phyloP scores from a whole-genome alignment of 257 asterid species.

The Jaltomata sinuosa region DNA sequence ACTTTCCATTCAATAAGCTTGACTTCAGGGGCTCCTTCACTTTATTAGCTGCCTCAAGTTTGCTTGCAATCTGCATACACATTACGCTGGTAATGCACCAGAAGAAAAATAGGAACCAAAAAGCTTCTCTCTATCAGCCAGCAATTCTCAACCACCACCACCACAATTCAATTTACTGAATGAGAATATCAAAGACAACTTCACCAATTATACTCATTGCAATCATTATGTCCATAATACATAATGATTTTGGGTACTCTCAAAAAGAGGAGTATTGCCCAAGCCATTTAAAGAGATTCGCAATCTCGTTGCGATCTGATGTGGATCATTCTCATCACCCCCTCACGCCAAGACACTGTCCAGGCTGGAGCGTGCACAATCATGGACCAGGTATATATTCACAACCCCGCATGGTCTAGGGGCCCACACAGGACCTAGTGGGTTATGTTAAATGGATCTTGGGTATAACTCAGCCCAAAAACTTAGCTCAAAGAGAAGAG shows the following conservation, averaged over 20 bases:
- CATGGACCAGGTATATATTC: no score
- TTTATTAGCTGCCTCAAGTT: conserved; percentile 44
- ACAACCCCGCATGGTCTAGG: no score
- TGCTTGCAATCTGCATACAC: conserved; percentile 40
- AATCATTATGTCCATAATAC: neutral
- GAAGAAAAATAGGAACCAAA: neutral
- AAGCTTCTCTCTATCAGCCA: neutral
- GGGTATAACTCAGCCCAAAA: no score
- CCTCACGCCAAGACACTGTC: no score
- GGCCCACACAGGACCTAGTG: no score
- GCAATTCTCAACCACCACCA: neutral
- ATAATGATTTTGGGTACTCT: neutral
- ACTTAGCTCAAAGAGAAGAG: no score
- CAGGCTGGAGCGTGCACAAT: no score
- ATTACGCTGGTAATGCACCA: neutral
- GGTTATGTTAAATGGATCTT: no score
- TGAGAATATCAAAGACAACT: neutral
- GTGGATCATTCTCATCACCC: no score
- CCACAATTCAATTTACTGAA: neutral
- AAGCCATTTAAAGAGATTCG: no score
- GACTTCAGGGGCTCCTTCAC: conserved; percentile 59
- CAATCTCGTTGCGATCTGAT: no score
- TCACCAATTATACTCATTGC: neutral
- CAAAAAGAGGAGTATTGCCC: no score
- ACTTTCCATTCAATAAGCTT: conserved; percentile 46